Conservation (phyloP, 2,329 filamentous ascomycete genomes). For the Orbilia brochopaga region DNA sequence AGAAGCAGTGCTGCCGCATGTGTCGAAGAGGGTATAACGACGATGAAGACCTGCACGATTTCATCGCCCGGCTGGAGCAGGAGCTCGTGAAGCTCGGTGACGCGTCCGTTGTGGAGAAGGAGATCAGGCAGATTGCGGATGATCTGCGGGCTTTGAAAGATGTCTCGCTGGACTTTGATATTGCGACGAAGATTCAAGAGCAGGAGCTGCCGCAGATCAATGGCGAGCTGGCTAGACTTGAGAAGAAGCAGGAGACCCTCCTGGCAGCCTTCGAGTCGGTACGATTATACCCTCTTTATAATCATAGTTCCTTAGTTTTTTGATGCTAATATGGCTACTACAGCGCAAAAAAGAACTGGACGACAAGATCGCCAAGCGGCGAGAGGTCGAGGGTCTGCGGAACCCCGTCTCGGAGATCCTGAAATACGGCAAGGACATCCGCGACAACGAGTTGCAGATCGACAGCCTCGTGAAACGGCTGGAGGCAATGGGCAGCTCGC, state of each 20-base stretch:
- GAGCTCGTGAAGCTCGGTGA: constrained; percentile 16
- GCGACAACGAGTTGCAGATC: constrained; percentile 74
- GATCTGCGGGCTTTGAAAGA: constrained; percentile 34
- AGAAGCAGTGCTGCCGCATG: constrained; percentile 45
- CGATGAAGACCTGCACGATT: constrained; percentile 32
- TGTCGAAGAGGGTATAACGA: constrained; percentile 33
- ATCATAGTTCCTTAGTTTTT: no score
- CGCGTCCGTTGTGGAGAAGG: constrained; percentile 6
- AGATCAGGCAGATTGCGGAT: constrained; percentile 8
- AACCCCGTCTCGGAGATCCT: constrained; percentile 78
- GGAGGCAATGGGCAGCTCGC: constrained; percentile 68
- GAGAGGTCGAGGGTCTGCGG: constrained; percentile 75
- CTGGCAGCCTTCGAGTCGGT: constrained; percentile 26
- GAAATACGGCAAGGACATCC: constrained; percentile 74
- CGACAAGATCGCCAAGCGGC: constrained; percentile 69
- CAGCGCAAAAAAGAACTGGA: constrained; percentile 69
- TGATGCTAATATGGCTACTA: background rate
- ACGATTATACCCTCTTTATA: no score
- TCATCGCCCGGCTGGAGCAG: constrained; percentile 18
- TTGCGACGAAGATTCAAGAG: constrained; percentile 29
- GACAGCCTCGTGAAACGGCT: constrained; percentile 77
- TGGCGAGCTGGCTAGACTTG: constrained; percentile 22
- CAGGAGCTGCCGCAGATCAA: constrained; percentile 40
- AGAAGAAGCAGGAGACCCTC: constrained; percentile 39
- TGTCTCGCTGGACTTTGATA: constrained; percentile 41